Evolutionary conservation across 2,329 filamentous ascomycete species (phyloP).

Genomic region (Claviceps monticola): DNA sequence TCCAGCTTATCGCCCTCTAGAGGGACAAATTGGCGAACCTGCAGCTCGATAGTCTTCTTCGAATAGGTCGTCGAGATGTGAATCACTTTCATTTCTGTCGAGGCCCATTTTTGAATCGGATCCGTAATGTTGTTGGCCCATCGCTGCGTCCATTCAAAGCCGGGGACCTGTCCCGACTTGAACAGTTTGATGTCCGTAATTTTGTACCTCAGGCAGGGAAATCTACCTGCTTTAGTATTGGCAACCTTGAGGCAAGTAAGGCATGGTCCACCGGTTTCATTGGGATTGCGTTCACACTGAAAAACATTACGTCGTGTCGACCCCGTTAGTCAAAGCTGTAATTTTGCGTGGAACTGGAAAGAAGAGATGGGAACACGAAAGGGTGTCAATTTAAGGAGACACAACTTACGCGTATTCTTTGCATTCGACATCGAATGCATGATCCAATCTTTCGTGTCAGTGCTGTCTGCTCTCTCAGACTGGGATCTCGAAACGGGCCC

Average conservation of each 20-base stretch:
- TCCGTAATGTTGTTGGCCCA: slow-evolving; percentile 43
- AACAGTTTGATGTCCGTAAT: slow-evolving; percentile 44
- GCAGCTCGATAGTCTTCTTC: slow-evolving; percentile 29
- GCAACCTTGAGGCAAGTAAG: slow-evolving; percentile 38
- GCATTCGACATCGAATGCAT: slow-evolving; percentile 48
- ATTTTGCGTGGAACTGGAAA: not conserved
- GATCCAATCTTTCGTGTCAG: slow-evolving; percentile 43
- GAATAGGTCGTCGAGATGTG: slow-evolving; percentile 41
- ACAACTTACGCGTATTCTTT: slow-evolving; percentile 43
- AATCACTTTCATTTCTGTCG: slow-evolving; percentile 34
- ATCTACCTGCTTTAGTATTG: slow-evolving; percentile 35
- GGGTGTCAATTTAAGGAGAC: not conserved
- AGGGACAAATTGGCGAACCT: slow-evolving; percentile 40
- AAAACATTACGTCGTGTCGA: not conserved
- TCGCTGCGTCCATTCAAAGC: slow-evolving; percentile 43
- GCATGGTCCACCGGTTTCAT: slow-evolving; percentile 34
- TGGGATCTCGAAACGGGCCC: slow-evolving; percentile 41
- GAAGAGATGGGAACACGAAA: not conserved
- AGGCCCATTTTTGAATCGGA: slow-evolving; percentile 42
- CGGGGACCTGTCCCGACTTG: slow-evolving; percentile 44
- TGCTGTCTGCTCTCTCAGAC: slow-evolving; percentile 38
- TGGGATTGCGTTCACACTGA: slow-evolving; percentile 38
- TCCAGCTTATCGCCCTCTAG: slow-evolving; percentile 40
- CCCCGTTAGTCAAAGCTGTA: not conserved
- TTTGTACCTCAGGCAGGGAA: slow-evolving; percentile 47